phyloP scores from a whole-genome alignment of 352 stramenopile genomes.

The Elongisporangium undulatum region DNA sequence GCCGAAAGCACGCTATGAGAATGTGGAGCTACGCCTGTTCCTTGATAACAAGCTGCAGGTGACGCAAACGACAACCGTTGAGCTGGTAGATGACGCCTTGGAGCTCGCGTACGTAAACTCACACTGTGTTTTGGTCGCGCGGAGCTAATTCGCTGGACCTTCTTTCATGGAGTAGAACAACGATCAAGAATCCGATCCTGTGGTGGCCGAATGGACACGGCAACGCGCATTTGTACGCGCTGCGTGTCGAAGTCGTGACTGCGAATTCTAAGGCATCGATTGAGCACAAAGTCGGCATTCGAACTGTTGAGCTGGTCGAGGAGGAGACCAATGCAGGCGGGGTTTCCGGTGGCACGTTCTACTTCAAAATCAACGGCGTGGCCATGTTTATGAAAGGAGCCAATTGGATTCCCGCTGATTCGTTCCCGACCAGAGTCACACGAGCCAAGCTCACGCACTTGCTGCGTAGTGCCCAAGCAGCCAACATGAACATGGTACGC shows the following conservation, averaged over 20 bases:
- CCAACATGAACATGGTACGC: slow-evolving; percentile 85
- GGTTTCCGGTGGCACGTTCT: slow-evolving; percentile 55
- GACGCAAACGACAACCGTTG: slow-evolving; percentile 12
- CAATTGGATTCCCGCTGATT: slow-evolving; percentile 79
- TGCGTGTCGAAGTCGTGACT: slow-evolving; percentile 36
- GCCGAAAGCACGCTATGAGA: slow-evolving; percentile 16
- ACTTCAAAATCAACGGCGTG: slow-evolving; percentile 66
- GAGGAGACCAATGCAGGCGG: slow-evolving; percentile 39
- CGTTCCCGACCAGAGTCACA: slow-evolving; percentile 58
- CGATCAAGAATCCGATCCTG: slow-evolving; percentile 40
- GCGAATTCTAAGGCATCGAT: slow-evolving; percentile 20
- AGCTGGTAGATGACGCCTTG: slow-evolving; percentile 14
- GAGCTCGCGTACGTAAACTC: slow-evolving; percentile 25
- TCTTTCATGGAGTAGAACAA: slow-evolving; percentile 21
- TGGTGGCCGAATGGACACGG: slow-evolving; percentile 76
- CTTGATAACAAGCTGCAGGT: slow-evolving; percentile 30
- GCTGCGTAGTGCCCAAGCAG: slow-evolving; percentile 43
- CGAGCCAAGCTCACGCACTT: slow-evolving; percentile 35
- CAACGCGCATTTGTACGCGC: slow-evolving; percentile 51
- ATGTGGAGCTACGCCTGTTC: slow-evolving; percentile 42
- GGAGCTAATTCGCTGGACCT: too few relatives aligned
- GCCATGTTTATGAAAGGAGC: slow-evolving; percentile 71
- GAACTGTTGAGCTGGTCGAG: slow-evolving; percentile 56
- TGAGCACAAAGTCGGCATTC: slow-evolving; percentile 52
- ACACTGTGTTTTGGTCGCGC: too few relatives aligned